Evolutionary conservation across 169 alveolate species (phyloP), one percentile per base, ranked within the genome.

Genomic region (Haemoproteus tartakovskyi): DNA sequence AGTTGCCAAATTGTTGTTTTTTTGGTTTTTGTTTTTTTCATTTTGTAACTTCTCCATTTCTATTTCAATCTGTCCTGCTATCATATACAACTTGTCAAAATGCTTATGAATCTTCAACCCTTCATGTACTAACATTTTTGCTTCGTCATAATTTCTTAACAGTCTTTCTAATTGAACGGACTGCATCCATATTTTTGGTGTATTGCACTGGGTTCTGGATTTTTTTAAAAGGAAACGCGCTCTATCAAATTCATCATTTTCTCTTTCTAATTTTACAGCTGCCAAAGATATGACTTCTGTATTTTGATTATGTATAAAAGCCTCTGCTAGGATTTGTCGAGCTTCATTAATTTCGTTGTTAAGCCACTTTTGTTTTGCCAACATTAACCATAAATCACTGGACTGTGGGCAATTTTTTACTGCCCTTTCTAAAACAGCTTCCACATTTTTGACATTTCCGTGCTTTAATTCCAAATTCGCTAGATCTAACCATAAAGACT

Each of bases 401-500:
- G 96, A 92, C 11, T 92, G 92, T 1, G 98, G 97, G 78, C 98
- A 95, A 79, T 84, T 87, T 5, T 82, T 46, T 38, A 92, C 96
- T 3, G 97, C 97, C 45, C 88, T 52, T 46, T 87, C 88, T 36
- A 94, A 89, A 11, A 93, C 95, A 5, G 57, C 85, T 47, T 92
- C 95, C 29, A 91, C 89, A 30, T 87, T 86, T 36, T 92, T 93
- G 9, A 91, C 70, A 3, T 93, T 87, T 45, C 98, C 98, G 64
- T 90, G 91, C 60, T 94, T 83, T 30, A 95, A 90, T 82, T 97
- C 99, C 37, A 97, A 89, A 52, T 96, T 96, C n/a, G 97, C 97
- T 59, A 95, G 88, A n/a, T 94, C 96, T 46, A 95, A 70, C 99
- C 99, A 97, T 11, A 95, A 40, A 8, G 86, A 70, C 57, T 92